Conservation (phyloP, 768 basidiomycete species). For the Lentinula detonsa region DNA sequence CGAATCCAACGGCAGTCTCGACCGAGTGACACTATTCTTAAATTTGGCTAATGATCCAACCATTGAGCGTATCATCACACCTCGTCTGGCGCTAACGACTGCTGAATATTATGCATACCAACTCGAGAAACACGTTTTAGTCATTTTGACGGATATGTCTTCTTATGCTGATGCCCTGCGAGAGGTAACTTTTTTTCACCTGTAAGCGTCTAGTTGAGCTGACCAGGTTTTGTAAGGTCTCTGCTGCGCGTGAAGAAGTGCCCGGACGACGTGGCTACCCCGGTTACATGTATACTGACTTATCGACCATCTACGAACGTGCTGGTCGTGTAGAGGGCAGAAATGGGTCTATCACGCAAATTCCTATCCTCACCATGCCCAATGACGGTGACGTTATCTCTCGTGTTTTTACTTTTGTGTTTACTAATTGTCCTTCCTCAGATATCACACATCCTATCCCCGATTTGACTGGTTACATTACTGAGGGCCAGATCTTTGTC, state of each 20-base stretch:
- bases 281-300: slow-evolving; percentile 98
- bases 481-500: slow-evolving; percentile 98
- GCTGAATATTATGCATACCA: slow-evolving; percentile 99
- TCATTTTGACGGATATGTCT: slow-evolving; percentile 99
- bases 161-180: slow-evolving; percentile 96
- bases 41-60: slow-evolving; percentile 99
- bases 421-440: slow-evolving; percentile 23
- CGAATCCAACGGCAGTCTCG: slow-evolving; percentile 95
- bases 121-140: slow-evolving; percentile 98
- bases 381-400: slow-evolving; percentile 76
- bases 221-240: slow-evolving; percentile 51
- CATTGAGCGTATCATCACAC: slow-evolving; percentile 99
- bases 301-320: slow-evolving; percentile 99
- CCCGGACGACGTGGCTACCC: slow-evolving; percentile 99
- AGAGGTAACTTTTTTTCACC: slow-evolving; percentile 50
- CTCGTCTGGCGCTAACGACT: slow-evolving; percentile 94
- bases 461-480: slow-evolving; percentile 98
- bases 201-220: slow-evolving; percentile 10
- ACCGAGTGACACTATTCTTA: slow-evolving; percentile 96
- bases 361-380: slow-evolving; percentile 99
- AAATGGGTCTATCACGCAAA: slow-evolving; percentile 99
- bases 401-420: slow-evolving; percentile 10
- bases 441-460: slow-evolving; percentile 99
- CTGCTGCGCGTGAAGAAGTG: slow-evolving; percentile 98
- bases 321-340: slow-evolving; percentile 96